These are phyloP conservation scores for Remersonia thermophila DNA, from an alignment of 2,329 filamentous ascomycete species.

Conservation along the genomic window DNA sequence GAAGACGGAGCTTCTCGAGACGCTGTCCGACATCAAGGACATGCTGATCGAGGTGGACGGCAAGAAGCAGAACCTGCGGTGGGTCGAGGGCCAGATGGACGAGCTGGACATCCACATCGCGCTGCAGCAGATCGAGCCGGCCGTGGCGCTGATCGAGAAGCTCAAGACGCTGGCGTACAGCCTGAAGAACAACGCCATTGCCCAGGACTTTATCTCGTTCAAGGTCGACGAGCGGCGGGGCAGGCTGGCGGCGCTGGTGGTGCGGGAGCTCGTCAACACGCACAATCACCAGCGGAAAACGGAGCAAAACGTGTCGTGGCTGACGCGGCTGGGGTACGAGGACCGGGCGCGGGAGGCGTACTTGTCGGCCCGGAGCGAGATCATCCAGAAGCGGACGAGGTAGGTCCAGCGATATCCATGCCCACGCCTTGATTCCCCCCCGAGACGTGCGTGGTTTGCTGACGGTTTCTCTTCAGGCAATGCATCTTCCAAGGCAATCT, in stretches of 20 bases:
- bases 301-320: constrained; percentile 69
- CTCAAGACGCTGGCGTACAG: constrained; percentile 66
- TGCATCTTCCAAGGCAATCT: constrained; percentile 92
- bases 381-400: constrained; percentile 74
- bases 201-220: constrained; percentile 82
- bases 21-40: constrained; percentile 65
- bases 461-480: constrained; percentile 42
- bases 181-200: constrained; percentile 73
- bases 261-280: constrained; percentile 63
- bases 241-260: constrained; percentile 63
- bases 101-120: constrained; percentile 94
- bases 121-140: constrained; percentile 73
- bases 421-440: no score
- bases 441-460: no score
- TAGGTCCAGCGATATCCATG: no score
- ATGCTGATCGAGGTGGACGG: constrained; percentile 93
- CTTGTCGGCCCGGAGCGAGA: constrained; percentile 62
- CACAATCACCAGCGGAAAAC: constrained; percentile 68
- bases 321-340: constrained; percentile 78
- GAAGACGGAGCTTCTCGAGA: constrained; percentile 70
- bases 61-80: constrained; percentile 88
- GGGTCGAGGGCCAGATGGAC: constrained; percentile 91
- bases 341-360: constrained; percentile 82
- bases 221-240: constrained; percentile 79
- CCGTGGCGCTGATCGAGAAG: constrained; percentile 74